Evolutionary conservation across 768 basidiomycete genomes (phyloP).

Genomic region (Daedaleopsis sinensis): DNA sequence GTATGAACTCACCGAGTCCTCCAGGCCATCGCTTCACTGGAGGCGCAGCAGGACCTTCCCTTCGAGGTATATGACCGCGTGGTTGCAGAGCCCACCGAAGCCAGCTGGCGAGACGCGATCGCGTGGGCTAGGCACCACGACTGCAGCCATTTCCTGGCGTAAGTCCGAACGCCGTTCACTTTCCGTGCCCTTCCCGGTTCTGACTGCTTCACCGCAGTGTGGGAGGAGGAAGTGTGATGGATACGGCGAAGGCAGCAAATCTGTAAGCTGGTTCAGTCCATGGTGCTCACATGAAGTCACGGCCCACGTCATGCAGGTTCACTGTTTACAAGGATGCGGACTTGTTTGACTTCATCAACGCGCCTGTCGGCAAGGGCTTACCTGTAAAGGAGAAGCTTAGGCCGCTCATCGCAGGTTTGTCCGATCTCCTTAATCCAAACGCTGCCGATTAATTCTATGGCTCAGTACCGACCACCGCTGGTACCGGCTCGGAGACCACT

Average conservation of each 20-base stretch:
- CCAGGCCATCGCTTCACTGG: conserved; percentile 79
- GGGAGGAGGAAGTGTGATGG: conserved; percentile 94
- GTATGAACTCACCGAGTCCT: background rate
- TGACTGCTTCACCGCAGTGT: conserved; percentile 49
- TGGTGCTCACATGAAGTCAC: background rate
- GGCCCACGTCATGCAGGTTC: conserved; percentile 51
- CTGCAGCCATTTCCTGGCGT: conserved; percentile 94
- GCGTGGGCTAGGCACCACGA: conserved; percentile 84
- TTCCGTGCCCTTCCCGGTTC: conserved; percentile 1
- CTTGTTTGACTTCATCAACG: conserved; percentile 96
- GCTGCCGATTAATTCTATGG: background rate
- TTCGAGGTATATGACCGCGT: conserved; percentile 85
- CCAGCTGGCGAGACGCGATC: conserved; percentile 87
- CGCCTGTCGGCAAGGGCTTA: conserved; percentile 90
- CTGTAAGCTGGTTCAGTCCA: conserved; percentile 46
- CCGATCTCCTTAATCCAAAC: background rate
- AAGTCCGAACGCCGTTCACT: conserved; percentile 31
- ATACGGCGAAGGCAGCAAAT: conserved; percentile 95
- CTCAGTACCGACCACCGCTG: conserved; percentile 71
- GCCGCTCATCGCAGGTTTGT: conserved; percentile 81
- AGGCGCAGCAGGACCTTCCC: conserved; percentile 71
- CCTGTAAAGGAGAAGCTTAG: conserved; percentile 75
- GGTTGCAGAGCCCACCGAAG: conserved; percentile 90
- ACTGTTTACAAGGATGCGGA: conserved; percentile 91
- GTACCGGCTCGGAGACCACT: conserved; percentile 94